A percentile compares a stretch with the other conserved stretches of the same genome.
Evolutionary conservation across 2,329 filamentous ascomycete genomes (phyloP).

Genomic region (Alternaria novae-zelandiae): DNA sequence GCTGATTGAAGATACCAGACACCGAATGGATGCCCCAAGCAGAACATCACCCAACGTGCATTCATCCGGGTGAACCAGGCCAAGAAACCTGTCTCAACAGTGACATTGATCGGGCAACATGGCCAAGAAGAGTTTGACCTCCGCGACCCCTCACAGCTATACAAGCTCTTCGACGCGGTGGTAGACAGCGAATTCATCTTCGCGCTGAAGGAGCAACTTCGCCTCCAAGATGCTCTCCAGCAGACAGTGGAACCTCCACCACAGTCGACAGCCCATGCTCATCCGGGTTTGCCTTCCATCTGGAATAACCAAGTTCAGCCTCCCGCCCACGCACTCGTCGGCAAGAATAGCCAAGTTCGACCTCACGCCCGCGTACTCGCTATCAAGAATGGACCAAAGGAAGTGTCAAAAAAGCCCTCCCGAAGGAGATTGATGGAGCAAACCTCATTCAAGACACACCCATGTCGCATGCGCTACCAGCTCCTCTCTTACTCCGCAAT

Average conservation of each 20-base stretch:
- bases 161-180: neutral
- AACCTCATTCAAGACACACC: neutral
- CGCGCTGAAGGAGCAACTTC: neutral
- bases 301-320: neutral
- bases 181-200: neutral
- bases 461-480: neutral
- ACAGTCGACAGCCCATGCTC: neutral
- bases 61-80: neutral
- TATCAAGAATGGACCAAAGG: neutral
- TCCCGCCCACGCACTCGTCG: neutral
- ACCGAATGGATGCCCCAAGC: neutral
- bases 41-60: neutral
- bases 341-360: neutral
- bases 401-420: neutral
- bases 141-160: neutral
- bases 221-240: neutral
- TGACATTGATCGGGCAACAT: neutral
- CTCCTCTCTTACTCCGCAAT: neutral
- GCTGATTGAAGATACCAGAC: neutral
- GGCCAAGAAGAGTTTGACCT: neutral
- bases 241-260: neutral
- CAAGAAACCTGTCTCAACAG: neutral
- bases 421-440: neutral
- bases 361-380: neutral
- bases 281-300: neutral